Base-by-base conservation (phyloP, 1,284 basidiomycete genomes). In the Cystobasidium slooffiae region DNA sequence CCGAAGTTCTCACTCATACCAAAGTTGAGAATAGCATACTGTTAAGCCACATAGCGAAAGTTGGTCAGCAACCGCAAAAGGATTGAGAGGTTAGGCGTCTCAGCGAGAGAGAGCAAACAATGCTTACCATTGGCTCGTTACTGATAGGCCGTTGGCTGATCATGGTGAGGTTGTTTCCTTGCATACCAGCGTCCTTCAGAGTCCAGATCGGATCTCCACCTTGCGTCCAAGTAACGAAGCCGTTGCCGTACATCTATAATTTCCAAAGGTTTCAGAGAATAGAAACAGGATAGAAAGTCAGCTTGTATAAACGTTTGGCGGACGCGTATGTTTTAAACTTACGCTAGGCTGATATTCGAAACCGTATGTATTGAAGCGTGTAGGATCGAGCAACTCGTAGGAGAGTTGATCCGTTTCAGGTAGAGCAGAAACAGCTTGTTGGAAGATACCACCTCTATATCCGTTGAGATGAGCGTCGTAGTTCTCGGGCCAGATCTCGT, bases 341-440 rank as follows among this genome's bases (percentile, higher is more conserved):
- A 72, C 69, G 56, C 81, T 81, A 0, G 82, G 82, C 10, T 58
- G 75, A 75, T 79, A 83, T 63, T 82, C 82, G 62, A 82, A 76
- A 52, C 81, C 82, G 56, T 80, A 80, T 46, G 56, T 77, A 55
- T 78, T 73, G 37, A 76, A 79, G 12, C 77, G 64, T 1, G 18
- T 62, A 31, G 68, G 49, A 22, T 72, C 20, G 1, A 58, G 44
- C 22, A 67, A 22, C 20, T 68, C 64, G 44, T 75, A 83, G 5
- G 79, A 78, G 9, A 75, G 65, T 31, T 79, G 78, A 3, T 80
- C 81, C 6, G 81, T 78, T 2, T 66, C 55, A 0, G 80, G 78
- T 0, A 81, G 74, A 1, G 73, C 79, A 1, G 81, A 82, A 20
- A 81, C 76, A n/a, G 82, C 79, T 75, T 83, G 81, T 73, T 83